A percentile compares a stretch with the other conserved stretches of the same genome.
Evolutionary conservation across 192 early-diverging fungal species (phyloP).

Genomic region (Mortierella claussenii): DNA sequence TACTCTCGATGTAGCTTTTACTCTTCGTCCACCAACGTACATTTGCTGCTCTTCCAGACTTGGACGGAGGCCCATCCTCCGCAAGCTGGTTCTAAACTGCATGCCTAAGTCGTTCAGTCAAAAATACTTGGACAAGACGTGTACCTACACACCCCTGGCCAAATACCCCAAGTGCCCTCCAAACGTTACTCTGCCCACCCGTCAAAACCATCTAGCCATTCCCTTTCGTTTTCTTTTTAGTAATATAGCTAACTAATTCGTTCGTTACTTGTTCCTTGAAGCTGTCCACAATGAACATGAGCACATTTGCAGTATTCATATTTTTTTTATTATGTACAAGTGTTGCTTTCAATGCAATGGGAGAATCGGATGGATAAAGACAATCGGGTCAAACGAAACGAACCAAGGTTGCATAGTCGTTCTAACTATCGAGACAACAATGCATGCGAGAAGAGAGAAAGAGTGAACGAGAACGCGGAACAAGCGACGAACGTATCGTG

Average conservation of each 20-base stretch:
- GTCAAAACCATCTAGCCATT: not conserved
- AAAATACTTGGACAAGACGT: conserved; percentile 22
- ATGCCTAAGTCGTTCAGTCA: conserved; percentile 24
- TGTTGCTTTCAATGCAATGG: not conserved
- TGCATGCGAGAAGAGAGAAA: not conserved
- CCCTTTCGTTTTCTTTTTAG: not conserved
- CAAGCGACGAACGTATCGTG: not conserved
- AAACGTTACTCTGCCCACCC: conserved; percentile 16
- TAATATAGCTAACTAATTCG: not conserved
- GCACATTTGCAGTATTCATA: too few relatives aligned
- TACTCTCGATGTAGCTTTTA: too few relatives aligned
- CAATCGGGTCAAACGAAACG: too few relatives aligned
- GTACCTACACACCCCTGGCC: conserved; percentile 27
- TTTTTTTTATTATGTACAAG: not conserved
- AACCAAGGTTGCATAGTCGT: not conserved
- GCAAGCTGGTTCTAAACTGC: conserved; percentile 23
- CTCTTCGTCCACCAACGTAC: too few relatives aligned
- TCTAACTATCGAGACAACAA: too few relatives aligned
- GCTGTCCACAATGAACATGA: not conserved
- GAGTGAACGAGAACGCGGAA: not conserved
- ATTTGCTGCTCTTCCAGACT: too few relatives aligned
- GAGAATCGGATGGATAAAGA: not conserved
- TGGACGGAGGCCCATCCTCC: conserved; percentile 26
- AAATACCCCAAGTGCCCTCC: conserved; percentile 29
- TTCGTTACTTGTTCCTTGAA: not conserved